phyloP scores from a whole-genome alignment of 148 eudicot genomes.

The Vaccinium vitisidaea region DNA sequence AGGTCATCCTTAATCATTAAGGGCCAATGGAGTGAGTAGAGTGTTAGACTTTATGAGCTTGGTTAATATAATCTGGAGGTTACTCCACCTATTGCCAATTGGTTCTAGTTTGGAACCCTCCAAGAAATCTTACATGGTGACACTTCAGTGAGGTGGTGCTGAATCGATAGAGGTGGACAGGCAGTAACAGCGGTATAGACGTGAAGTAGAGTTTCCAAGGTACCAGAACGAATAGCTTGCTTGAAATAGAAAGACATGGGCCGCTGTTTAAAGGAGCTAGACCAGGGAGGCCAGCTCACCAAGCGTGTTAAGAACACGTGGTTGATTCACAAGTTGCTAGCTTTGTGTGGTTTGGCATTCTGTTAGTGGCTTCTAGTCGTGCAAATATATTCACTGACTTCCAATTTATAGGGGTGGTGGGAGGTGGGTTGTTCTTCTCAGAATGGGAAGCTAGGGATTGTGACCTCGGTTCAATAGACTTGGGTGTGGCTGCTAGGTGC shows the following conservation, averaged over 20 bases:
- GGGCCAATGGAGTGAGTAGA: neutral
- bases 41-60: neutral
- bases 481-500: neutral
- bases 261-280: neutral
- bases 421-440: neutral
- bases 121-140: neutral
- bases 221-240: neutral
- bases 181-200: neutral
- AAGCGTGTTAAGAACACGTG: neutral
- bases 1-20: neutral
- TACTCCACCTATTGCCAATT: too few relatives aligned
- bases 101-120: too few relatives aligned
- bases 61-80: too few relatives aligned
- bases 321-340: neutral
- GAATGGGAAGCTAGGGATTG: neutral
- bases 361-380: neutral
- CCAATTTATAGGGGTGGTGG: neutral
- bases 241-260: neutral
- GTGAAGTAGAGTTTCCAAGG: neutral
- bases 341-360: slow-evolving; percentile 1
- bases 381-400: neutral
- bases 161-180: neutral
- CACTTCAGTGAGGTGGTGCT: neutral
- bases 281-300: neutral
- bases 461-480: neutral